These are phyloP conservation scores for Kwoniella pini DNA, from an alignment of 768 basidiomycete species.

Conservation along the genomic window DNA sequence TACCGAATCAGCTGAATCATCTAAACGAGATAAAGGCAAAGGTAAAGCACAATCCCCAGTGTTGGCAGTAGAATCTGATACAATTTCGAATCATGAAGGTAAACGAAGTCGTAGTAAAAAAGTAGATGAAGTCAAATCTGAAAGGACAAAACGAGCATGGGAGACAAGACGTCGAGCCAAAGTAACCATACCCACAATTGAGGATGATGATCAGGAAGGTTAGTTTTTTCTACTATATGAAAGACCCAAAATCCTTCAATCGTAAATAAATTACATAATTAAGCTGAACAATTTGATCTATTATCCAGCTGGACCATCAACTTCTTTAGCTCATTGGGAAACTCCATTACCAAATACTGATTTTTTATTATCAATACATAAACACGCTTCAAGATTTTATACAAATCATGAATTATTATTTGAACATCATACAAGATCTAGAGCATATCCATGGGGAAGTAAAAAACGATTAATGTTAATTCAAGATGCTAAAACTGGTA, in stretches of 20 bases:
- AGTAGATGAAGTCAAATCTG: constrained; percentile 7
- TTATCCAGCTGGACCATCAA: background rate
- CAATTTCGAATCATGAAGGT: no score
- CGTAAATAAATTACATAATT: no score
- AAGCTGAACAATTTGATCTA: background rate
- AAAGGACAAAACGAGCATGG: constrained; percentile 18
- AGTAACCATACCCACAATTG: background rate
- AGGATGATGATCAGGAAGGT: background rate
- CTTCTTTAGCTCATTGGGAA: background rate
- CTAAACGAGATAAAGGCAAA: no score
- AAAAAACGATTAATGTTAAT: constrained; percentile 19
- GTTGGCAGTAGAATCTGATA: no score
- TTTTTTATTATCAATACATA: constrained; percentile 20
- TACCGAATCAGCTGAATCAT: no score
- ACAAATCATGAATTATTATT: constrained; percentile 13
- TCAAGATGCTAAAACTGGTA: constrained; percentile 4
- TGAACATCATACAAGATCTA: constrained; percentile 7
- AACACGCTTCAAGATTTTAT: constrained; percentile 19
- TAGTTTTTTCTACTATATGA: no score
- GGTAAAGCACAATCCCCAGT: no score
- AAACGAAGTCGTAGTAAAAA: background rate
- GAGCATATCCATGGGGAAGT: constrained; percentile 22
- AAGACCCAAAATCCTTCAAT: no score
- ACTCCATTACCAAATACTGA: constrained; percentile 19
- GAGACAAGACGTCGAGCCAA: constrained; percentile 17